Conservation (phyloP, 495 filamentous ascomycete species). For the Xylaria curta region DNA sequence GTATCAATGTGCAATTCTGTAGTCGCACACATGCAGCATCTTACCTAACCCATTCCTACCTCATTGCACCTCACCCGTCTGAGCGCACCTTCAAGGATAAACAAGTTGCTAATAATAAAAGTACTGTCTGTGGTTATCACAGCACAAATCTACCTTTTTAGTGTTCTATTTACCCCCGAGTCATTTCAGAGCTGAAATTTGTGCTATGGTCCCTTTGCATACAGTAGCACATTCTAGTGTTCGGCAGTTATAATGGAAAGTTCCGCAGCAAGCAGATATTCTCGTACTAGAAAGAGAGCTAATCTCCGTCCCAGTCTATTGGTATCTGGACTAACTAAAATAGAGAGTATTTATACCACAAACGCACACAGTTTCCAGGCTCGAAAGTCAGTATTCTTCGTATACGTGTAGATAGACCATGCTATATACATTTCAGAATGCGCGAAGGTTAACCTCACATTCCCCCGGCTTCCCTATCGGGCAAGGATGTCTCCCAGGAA, state of each 20-base stretch:
- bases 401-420: neutral
- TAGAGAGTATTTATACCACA: neutral
- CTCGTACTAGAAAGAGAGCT: neutral
- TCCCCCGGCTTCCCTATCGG: neutral
- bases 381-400: neutral
- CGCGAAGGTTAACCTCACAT: neutral
- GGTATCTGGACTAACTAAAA: too few species aligned
- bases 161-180: neutral
- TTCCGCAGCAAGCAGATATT: neutral
- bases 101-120: neutral
- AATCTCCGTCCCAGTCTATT: neutral
- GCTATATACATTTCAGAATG: neutral
- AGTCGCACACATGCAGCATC: neutral
- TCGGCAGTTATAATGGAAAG: neutral
- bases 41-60: neutral
- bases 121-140: neutral
- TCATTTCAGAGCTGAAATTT: neutral
- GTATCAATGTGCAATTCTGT: neutral
- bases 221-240: neutral
- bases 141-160: neutral
- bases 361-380: neutral
- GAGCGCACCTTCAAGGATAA: neutral
- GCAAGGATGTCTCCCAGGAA: neutral
- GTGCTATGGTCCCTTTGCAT: neutral
- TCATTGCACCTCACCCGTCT: neutral